Conservation (phyloP, 2,329 filamentous ascomycete genomes). For the Ampelomyces quisqualis region DNA sequence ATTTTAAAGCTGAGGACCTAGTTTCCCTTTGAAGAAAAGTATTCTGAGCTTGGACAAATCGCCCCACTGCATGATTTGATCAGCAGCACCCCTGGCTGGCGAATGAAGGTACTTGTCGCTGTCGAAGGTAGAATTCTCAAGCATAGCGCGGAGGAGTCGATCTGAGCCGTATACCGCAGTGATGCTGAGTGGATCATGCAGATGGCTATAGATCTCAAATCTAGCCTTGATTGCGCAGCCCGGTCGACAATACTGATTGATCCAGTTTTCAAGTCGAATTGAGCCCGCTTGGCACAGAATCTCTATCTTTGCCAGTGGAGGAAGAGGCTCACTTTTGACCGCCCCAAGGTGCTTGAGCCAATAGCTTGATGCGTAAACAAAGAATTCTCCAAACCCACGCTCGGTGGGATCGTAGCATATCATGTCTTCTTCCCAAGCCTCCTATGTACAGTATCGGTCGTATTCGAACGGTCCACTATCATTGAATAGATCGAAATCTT, state of each 20-base stretch:
- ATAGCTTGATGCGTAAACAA: constrained; percentile 11
- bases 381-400: constrained; percentile 13
- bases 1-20: constrained; percentile 7
- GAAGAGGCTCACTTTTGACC: constrained; percentile 6
- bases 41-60: constrained; percentile 10
- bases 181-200: constrained; percentile 13
- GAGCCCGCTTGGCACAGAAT: constrained; percentile 10
- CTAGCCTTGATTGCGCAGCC: constrained; percentile 9
- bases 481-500: constrained; percentile 9
- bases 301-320: constrained; percentile 7
- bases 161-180: constrained; percentile 10
- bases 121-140: constrained; percentile 7
- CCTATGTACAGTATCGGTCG: constrained; percentile 10
- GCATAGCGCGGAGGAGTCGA: constrained; percentile 7
- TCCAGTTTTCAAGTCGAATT: constrained; percentile 10
- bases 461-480: constrained; percentile 9
- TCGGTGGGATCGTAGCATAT: constrained; percentile 13
- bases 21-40: constrained; percentile 8
- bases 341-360: constrained; percentile 12
- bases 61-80: constrained; percentile 13
- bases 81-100: constrained; percentile 6
- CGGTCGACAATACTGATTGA: constrained; percentile 8
- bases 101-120: constrained; percentile 8
- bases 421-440: constrained; percentile 12
- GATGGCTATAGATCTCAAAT: constrained; percentile 11